Conservation (phyloP, 345 rosid species). For the Gossypium thurberi region DNA sequence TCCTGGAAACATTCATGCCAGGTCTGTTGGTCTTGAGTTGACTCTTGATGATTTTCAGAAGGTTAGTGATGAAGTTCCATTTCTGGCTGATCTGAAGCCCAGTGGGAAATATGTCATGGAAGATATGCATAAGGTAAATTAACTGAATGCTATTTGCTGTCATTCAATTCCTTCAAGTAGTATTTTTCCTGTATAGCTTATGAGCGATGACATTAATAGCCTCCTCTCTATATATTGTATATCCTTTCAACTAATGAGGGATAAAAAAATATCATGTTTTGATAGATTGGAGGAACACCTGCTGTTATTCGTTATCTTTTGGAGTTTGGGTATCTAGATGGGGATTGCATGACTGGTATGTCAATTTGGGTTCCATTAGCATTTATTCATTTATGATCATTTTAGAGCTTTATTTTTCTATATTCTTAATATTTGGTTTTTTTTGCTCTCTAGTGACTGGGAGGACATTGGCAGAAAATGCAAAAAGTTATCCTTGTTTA, state of each 20-base stretch:
- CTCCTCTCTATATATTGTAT: not conserved
- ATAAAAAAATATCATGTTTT: conserved; percentile 1
- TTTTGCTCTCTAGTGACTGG: conserved; percentile 62
- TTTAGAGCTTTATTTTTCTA: conserved; percentile 3
- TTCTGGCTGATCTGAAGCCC: conserved; percentile 94
- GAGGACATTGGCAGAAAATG: conserved; percentile 84
- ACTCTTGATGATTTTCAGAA: conserved; percentile 94
- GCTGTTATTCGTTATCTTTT: conserved; percentile 63
- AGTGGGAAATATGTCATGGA: conserved; percentile 99
- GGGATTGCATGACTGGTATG: conserved; percentile 77
- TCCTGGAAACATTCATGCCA: conserved; percentile 31
- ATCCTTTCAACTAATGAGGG: not conserved
- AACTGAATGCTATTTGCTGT: not conserved
- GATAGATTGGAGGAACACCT: conserved; percentile 74
- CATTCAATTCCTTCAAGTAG: not conserved
- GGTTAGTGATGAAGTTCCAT: conserved; percentile 84
- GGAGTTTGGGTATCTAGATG: conserved; percentile 58
- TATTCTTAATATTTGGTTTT: conserved; percentile 2
- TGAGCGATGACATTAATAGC: not conserved
- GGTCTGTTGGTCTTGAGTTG: conserved; percentile 93
- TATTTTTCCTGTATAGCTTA: not conserved
- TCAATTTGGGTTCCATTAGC: not conserved
- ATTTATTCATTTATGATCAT: not conserved
- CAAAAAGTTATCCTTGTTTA: conserved; percentile 54
- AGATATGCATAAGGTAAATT: conserved; percentile 81